These are phyloP conservation scores for Brettanomyces custersianus DNA, from an alignment of 805 yeast species.

Conservation along the genomic window DNA sequence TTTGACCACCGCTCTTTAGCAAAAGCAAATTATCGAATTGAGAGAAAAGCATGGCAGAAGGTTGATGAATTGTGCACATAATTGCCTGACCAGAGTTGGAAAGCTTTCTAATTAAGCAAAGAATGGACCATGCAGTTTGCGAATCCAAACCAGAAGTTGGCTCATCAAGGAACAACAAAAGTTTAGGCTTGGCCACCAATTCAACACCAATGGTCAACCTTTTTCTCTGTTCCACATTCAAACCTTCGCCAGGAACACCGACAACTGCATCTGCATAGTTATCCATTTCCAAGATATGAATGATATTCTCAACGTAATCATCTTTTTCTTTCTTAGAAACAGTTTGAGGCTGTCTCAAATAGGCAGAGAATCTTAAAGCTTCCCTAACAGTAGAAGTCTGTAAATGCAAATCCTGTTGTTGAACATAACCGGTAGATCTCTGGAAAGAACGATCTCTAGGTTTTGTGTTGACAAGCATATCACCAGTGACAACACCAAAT, in stretches of 20 bases:
- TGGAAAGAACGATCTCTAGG: slow-evolving; percentile 36
- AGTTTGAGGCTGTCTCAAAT: slow-evolving; percentile 31
- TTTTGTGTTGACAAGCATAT: slow-evolving; percentile 42
- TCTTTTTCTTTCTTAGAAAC: slow-evolving; percentile 34
- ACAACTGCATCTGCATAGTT: slow-evolving; percentile 43
- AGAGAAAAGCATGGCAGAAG: slow-evolving; percentile 65
- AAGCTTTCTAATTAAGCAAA: slow-evolving; percentile 37
- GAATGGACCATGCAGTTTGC: slow-evolving; percentile 48
- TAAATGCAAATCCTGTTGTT: slow-evolving; percentile 46
- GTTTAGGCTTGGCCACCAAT: slow-evolving; percentile 41
- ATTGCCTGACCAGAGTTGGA: slow-evolving; percentile 43
- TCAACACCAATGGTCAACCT: slow-evolving; percentile 45
- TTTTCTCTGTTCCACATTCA: slow-evolving; percentile 44
- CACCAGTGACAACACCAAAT: slow-evolving; percentile 46
- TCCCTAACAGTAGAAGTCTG: slow-evolving; percentile 41
- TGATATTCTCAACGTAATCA: slow-evolving; percentile 40
- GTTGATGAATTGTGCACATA: slow-evolving; percentile 71
- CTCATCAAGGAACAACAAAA: slow-evolving; percentile 45
- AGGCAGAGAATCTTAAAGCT: slow-evolving; percentile 38
- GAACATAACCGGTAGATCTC: slow-evolving; percentile 45
- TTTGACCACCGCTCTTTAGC: slow-evolving; percentile 56
- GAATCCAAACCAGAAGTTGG: slow-evolving; percentile 54
- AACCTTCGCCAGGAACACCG: slow-evolving; percentile 37
- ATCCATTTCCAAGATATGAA: slow-evolving; percentile 39
- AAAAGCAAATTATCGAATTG: slow-evolving; percentile 67